Evolutionary conservation across 169 alveolate genomes (phyloP).

Genomic region (Perkinsus marinus): DNA sequence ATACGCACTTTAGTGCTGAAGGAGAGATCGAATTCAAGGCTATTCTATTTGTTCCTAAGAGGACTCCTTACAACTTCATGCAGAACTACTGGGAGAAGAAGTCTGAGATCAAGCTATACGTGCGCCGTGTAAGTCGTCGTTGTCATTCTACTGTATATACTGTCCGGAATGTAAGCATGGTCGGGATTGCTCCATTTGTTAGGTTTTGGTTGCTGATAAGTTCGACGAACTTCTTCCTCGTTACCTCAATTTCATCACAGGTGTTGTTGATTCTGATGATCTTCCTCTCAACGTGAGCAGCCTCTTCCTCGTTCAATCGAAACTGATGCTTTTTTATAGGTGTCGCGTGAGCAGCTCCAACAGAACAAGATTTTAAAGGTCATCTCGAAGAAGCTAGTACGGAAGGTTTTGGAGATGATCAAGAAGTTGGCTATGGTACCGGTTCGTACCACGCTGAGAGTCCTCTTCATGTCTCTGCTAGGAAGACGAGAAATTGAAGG

Average conservation of each 20-base stretch:
- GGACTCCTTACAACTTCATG: constrained; percentile 78
- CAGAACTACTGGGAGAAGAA: constrained; percentile 71
- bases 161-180: no score
- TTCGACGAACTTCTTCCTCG: constrained; percentile 83
- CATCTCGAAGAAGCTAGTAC: constrained; percentile 85
- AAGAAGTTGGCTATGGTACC: constrained; percentile 64
- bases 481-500: constrained; percentile 33
- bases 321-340: background rate
- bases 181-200: no score
- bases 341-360: constrained; percentile 76
- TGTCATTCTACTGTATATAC: no score
- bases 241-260: constrained; percentile 78
- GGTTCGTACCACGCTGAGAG: constrained; percentile 17
- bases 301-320: background rate
- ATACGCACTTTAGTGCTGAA: constrained; percentile 96
- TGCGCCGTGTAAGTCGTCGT: constrained; percentile 41
- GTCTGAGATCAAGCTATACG: constrained; percentile 71
- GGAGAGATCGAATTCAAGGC: constrained; percentile 97
- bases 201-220: constrained; percentile 83
- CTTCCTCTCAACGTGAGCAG: constrained; percentile 78
- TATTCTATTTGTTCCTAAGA: constrained; percentile 82
- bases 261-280: constrained; percentile 90
- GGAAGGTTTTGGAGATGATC: constrained; percentile 86
- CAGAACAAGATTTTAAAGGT: constrained; percentile 80
- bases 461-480: constrained; percentile 25